Evolutionary conservation across 176 grass and related monocot species (phyloP).

Genomic region (Puya raimondii): DNA sequence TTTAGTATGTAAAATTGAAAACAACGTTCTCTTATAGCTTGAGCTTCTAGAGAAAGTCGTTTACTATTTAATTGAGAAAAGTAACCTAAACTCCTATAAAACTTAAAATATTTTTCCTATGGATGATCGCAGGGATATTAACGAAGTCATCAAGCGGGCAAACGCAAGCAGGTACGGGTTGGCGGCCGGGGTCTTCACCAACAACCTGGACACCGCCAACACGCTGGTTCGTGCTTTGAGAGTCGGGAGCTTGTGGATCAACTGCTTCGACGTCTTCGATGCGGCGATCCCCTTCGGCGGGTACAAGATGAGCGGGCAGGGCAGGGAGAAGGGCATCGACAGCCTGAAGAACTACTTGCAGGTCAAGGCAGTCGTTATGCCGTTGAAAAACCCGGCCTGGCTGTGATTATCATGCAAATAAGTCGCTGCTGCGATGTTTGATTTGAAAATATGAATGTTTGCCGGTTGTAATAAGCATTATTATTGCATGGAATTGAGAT

Average conservation of each 20-base stretch:
- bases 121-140: slow-evolving; percentile 32
- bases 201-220: slow-evolving; percentile 68
- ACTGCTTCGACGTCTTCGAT: slow-evolving; percentile 87
- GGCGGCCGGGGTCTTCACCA: slow-evolving; percentile 84
- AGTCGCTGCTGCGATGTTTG: too few species aligned
- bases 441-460: too few species aligned
- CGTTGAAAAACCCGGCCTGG: slow-evolving; percentile 68
- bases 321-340: slow-evolving; percentile 71
- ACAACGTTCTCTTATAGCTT: not conserved
- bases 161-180: slow-evolving; percentile 48
- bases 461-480: too few species aligned
- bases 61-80: too few species aligned
- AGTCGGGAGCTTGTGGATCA: slow-evolving; percentile 73
- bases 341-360: slow-evolving; percentile 89
- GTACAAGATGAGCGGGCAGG: slow-evolving; percentile 88
- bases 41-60: not conserved
- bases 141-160: slow-evolving; percentile 65
- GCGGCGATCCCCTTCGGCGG: slow-evolving; percentile 78
- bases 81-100: too few species aligned
- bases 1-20: not conserved
- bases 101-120: not conserved
- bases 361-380: slow-evolving; percentile 70
- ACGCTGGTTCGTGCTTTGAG: slow-evolving; percentile 50
- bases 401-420: slow-evolving; percentile 29
- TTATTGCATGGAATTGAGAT: too few species aligned